Conservation (phyloP, 139 green algal species). For the Tetraselmis chui region DNA sequence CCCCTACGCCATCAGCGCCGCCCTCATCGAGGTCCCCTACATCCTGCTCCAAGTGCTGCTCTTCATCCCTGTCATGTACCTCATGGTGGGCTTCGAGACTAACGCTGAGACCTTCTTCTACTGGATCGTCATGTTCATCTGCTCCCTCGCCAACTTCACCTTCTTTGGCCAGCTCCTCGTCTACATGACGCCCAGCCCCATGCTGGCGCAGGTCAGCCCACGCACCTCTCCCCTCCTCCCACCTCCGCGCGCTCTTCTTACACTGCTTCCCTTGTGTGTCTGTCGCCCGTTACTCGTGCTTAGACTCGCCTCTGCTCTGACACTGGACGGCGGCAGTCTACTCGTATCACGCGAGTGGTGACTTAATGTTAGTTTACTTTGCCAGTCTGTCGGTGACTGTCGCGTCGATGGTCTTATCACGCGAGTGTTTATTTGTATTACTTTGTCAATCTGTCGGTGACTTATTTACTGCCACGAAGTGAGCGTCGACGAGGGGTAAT, state of each 20-base stretch:
- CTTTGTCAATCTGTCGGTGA: too few species aligned
- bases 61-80: constrained; percentile 53
- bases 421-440: too few species aligned
- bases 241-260: background rate
- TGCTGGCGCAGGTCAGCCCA: constrained; percentile 9
- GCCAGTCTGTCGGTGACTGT: too few species aligned
- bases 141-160: constrained; percentile 5
- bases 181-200: constrained; percentile 24
- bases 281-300: too few species aligned
- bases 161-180: constrained; percentile 21
- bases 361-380: too few species aligned
- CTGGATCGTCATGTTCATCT: constrained; percentile 31
- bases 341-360: too few species aligned
- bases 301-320: too few species aligned
- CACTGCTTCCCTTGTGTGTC: background rate
- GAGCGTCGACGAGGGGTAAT: too few species aligned
- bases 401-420: too few species aligned
- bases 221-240: background rate
- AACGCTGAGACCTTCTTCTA: constrained; percentile 39
- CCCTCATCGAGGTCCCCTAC: constrained; percentile 49
- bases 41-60: constrained; percentile 34
- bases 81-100: constrained; percentile 33
- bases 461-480: too few species aligned
- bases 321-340: too few species aligned
- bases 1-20: constrained; percentile 34